Conservation (phyloP, 2,329 filamentous ascomycete genomes). For the Erysiphe neolycopersici region DNA sequence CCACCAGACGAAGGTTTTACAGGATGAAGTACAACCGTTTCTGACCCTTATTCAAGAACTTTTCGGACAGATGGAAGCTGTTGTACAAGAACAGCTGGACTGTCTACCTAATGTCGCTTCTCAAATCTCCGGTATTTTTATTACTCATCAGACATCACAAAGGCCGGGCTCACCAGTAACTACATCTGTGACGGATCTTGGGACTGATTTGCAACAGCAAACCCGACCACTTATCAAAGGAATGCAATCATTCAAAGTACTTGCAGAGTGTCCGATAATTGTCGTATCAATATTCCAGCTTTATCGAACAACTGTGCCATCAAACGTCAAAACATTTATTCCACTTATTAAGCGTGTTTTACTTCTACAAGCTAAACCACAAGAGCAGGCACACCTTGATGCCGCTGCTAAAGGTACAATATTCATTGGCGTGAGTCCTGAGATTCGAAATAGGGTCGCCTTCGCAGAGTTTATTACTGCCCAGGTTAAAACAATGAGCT, state of each 20-base stretch:
- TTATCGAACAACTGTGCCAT: slow-evolving; percentile 50
- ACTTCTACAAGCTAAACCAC: slow-evolving; percentile 68
- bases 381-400: slow-evolving; percentile 74
- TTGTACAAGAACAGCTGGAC: slow-evolving; percentile 88
- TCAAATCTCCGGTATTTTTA: slow-evolving; percentile 37
- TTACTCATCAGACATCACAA: slow-evolving; percentile 53
- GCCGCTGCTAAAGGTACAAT: slow-evolving; percentile 54
- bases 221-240: slow-evolving; percentile 62
- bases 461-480: slow-evolving; percentile 96
- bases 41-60: slow-evolving; percentile 81
- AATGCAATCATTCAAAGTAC: slow-evolving; percentile 97
- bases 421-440: slow-evolving; percentile 77
- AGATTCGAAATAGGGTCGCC: slow-evolving; percentile 76
- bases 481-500: slow-evolving; percentile 98
- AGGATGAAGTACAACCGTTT: slow-evolving; percentile 67
- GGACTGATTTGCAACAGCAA: slow-evolving; percentile 55
- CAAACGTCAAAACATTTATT: slow-evolving; percentile 78
- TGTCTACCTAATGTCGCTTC: slow-evolving; percentile 38
- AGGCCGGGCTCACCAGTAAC: slow-evolving; percentile 73
- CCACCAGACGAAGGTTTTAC: slow-evolving; percentile 62
- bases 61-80: slow-evolving; percentile 81
- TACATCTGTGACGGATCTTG: slow-evolving; percentile 47
- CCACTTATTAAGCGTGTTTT: slow-evolving; percentile 82
- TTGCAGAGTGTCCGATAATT: slow-evolving; percentile 94
- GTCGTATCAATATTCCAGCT: slow-evolving; percentile 96